Evolutionary conservation across 345 rosid species (phyloP).

Genomic region (Eucalyptus cloeziana): DNA sequence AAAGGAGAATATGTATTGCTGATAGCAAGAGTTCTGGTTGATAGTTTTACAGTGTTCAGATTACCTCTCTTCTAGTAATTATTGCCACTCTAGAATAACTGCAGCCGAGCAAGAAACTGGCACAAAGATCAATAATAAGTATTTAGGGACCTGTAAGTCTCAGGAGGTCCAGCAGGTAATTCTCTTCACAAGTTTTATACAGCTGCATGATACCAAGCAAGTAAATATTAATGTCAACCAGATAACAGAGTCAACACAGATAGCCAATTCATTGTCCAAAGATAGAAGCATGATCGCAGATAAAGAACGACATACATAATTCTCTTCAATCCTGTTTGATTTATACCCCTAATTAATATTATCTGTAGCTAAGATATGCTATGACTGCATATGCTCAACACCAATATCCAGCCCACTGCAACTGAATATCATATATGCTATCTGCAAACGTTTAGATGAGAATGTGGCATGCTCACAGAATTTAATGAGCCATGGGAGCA

Average conservation of each 20-base stretch:
- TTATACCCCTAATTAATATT: background rate
- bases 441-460: background rate
- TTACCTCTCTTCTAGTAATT: background rate
- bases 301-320: background rate
- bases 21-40: background rate
- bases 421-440: background rate
- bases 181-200: slow-evolving; percentile 80
- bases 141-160: slow-evolving; percentile 81
- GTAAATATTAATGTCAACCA: background rate
- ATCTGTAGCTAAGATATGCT: background rate
- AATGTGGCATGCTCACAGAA: background rate
- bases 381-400: background rate
- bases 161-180: slow-evolving; percentile 81
- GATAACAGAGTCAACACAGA: background rate
- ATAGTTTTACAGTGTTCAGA: background rate
- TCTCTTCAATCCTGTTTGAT: background rate
- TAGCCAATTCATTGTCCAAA: background rate
- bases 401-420: background rate
- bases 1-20: background rate
- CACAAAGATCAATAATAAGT: slow-evolving; percentile 89
- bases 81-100: slow-evolving; percentile 35
- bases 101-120: slow-evolving; percentile 84
- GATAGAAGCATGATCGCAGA: background rate
- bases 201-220: slow-evolving; percentile 30
- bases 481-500: background rate